phyloP scores from a whole-genome alignment of 176 grass and related monocot genomes.

The Carex parvula region DNA sequence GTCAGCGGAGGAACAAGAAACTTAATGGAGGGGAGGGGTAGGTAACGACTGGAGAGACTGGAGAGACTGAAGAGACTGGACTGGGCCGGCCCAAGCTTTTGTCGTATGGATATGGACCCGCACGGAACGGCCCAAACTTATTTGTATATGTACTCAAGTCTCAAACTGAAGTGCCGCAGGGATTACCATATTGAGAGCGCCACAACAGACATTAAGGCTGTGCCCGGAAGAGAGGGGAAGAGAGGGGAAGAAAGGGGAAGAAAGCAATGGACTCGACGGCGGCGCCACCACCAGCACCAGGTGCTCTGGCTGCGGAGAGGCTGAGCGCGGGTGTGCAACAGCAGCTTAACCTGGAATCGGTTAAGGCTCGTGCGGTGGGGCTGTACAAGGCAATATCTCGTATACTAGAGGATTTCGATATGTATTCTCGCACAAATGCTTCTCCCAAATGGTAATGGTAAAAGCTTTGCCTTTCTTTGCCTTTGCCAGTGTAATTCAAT shows the following conservation, averaged over 20 bases:
- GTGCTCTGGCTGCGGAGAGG: slow-evolving; percentile 46
- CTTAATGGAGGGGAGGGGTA: too few species aligned
- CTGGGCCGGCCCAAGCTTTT: too few species aligned
- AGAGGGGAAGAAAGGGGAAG: too few species aligned
- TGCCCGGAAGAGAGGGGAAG: too few species aligned
- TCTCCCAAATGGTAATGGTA: slow-evolving; percentile 54
- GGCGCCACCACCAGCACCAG: not conserved
- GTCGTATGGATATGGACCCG: too few species aligned
- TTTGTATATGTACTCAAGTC: too few species aligned
- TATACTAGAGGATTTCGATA: slow-evolving; percentile 86
- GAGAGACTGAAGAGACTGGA: too few species aligned
- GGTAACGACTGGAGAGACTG: too few species aligned
- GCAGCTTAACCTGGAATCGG: slow-evolving; percentile 89
- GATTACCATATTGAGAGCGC: not conserved
- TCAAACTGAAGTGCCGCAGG: not conserved
- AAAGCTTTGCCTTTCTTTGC: too few species aligned
- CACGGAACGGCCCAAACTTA: too few species aligned
- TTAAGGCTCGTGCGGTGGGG: slow-evolving; percentile 67
- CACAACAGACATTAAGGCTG: not conserved
- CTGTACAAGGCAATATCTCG: slow-evolving; percentile 85
- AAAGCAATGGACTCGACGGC: not conserved
- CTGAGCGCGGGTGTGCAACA: slow-evolving; percentile 59
- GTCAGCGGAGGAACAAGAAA: too few species aligned
- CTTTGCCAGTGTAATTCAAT: too few species aligned
- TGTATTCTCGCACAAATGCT: slow-evolving; percentile 50